Conservation (phyloP, 2,329 filamentous ascomycete species). For the Fusarium ambrosium region DNA sequence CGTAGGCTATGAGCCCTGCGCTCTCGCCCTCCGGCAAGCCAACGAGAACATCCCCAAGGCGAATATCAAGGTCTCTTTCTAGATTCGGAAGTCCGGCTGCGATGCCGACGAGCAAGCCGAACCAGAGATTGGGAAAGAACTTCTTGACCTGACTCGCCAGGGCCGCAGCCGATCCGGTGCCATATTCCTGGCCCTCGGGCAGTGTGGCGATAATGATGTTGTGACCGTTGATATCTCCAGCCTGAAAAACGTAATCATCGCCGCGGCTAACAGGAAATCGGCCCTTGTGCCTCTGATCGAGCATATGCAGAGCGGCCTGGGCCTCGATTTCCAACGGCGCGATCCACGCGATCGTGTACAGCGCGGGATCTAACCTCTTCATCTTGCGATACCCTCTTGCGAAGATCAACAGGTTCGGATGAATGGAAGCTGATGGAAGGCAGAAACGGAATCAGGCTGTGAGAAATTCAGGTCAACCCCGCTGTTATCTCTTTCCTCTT, state of each 20-base stretch:
- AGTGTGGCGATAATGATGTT: constrained; percentile 54
- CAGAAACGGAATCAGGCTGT: not conserved
- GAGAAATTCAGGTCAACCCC: not conserved
- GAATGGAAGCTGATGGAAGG: not conserved
- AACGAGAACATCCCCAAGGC: constrained; percentile 56
- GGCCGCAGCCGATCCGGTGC: constrained; percentile 51
- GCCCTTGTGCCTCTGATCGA: constrained; percentile 51
- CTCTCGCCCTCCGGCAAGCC: constrained; percentile 42
- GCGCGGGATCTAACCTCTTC: constrained; percentile 19
- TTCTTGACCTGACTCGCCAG: constrained; percentile 52
- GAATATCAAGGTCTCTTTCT: constrained; percentile 48
- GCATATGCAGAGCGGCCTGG: constrained; percentile 50
- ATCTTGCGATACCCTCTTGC: not conserved
- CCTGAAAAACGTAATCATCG: constrained; percentile 54
- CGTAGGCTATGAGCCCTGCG: constrained; percentile 50
- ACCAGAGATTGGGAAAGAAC: constrained; percentile 54
- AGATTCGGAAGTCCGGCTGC: constrained; percentile 52
- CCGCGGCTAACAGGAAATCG: constrained; percentile 49
- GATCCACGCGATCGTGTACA: constrained; percentile 55
- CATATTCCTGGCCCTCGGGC: constrained; percentile 51
- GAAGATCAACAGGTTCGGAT: not conserved
- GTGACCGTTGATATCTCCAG: constrained; percentile 53
- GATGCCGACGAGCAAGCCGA: constrained; percentile 54
- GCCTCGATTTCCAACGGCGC: constrained; percentile 55
- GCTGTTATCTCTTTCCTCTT: not conserved